These are phyloP conservation scores for Berberis thunbergii DNA, from an alignment of 164 flowering plant genomes.

Conservation along the genomic window DNA sequence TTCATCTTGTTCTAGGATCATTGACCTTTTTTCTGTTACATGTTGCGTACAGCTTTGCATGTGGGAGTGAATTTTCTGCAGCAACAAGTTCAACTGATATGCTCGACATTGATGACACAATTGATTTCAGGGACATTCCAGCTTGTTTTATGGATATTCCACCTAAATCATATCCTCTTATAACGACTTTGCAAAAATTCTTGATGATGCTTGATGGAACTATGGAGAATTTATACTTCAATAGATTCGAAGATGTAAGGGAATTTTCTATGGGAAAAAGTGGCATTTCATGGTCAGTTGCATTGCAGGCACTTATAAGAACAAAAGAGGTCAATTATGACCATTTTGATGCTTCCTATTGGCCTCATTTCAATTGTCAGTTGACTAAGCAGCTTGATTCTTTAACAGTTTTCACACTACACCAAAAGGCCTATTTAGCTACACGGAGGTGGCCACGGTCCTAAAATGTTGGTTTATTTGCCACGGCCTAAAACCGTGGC, in stretches of 20 bases:
- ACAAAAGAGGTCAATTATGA: conserved; percentile 53
- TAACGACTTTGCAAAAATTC: conserved; percentile 61
- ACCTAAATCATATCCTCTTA: conserved; percentile 43
- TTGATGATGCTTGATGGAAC: conserved; percentile 79
- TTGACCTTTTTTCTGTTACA: neutral
- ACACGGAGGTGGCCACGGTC: no score
- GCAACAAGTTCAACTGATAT: conserved; percentile 20
- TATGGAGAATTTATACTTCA: conserved; percentile 47
- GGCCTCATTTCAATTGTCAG: conserved; percentile 64
- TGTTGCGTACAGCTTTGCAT: conserved; percentile 31
- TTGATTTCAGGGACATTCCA: conserved; percentile 43
- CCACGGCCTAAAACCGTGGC: no score
- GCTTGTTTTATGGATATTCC: conserved; percentile 45
- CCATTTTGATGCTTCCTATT: conserved; percentile 38
- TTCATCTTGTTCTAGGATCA: no score
- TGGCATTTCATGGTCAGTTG: conserved; percentile 28
- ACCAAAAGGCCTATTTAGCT: no score
- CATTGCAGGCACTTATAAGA: conserved; percentile 34
- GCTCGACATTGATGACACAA: conserved; percentile 33
- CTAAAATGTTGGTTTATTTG: no score
- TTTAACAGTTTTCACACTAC: conserved; percentile 46
- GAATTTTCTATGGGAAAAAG: conserved; percentile 11
- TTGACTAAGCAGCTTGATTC: conserved; percentile 49
- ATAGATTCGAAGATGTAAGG: conserved; percentile 30
- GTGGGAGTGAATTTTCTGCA: conserved; percentile 17